phyloP scores from a whole-genome alignment of 2,329 filamentous ascomycete species.

The Metarhizium rileyi region DNA sequence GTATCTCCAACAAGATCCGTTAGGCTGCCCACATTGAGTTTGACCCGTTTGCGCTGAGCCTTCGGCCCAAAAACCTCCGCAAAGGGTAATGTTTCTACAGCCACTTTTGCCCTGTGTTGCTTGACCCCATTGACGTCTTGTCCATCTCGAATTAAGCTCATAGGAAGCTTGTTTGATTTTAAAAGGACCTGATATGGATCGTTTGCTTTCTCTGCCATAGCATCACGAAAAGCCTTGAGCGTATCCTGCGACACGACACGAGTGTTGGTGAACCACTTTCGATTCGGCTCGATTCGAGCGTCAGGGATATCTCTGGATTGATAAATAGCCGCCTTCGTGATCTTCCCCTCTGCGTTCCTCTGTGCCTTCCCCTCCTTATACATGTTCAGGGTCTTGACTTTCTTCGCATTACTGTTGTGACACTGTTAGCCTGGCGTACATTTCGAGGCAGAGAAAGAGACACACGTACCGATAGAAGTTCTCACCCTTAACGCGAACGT shows the following conservation, averaged over 20 bases:
- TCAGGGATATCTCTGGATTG: slow-evolving; percentile 74
- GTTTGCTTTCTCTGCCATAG: slow-evolving; percentile 79
- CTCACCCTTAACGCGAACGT: slow-evolving; percentile 90
- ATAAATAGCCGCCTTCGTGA: slow-evolving; percentile 74
- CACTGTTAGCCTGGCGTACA: slow-evolving; percentile 9
- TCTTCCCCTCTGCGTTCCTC: slow-evolving; percentile 72
- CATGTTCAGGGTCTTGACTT: slow-evolving; percentile 81
- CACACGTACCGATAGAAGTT: slow-evolving; percentile 79
- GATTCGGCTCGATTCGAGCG: slow-evolving; percentile 87
- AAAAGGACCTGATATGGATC: slow-evolving; percentile 93
- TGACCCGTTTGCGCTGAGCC: slow-evolving; percentile 84
- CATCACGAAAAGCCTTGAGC: slow-evolving; percentile 76
- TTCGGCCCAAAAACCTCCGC: slow-evolving; percentile 87
- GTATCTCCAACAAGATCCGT: slow-evolving; percentile 73
- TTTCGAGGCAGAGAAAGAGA: background rate
- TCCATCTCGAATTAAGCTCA: slow-evolving; percentile 82
- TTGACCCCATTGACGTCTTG: slow-evolving; percentile 73
- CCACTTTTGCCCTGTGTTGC: slow-evolving; percentile 89
- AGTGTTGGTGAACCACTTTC: slow-evolving; percentile 97
- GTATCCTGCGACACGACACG: slow-evolving; percentile 83
- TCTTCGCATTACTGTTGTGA: slow-evolving; percentile 56
- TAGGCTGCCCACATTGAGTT: slow-evolving; percentile 74
- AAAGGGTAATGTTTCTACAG: slow-evolving; percentile 80
- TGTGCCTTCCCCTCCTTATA: slow-evolving; percentile 78
- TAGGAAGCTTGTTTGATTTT: slow-evolving; percentile 93